Evolutionary conservation across 768 basidiomycete genomes (phyloP), one percentile per base, ranked within the genome.

Genomic region (Xerocomellus amylosporus): DNA sequence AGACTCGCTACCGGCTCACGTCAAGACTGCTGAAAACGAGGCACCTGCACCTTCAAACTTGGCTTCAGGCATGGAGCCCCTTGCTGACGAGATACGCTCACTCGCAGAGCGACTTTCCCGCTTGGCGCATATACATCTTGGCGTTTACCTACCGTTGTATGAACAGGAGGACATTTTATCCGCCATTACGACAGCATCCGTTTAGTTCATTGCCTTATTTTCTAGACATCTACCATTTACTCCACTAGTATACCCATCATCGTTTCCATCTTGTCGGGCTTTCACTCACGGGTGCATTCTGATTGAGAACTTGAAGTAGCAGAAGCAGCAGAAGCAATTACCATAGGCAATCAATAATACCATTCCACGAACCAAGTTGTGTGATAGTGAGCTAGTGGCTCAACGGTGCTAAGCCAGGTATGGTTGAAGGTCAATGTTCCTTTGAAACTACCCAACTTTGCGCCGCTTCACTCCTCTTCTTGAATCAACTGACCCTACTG

Each of bases 131-230:
- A 84, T 90, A 60, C 89, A 93, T 69, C 75, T 90, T 49, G 81
- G 84, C 58, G 84, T 88, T 48, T 92, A 89, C 69, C 74, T 88
- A 36, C 80, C 82, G n/a, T 68, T 91, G 52, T 93, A 93, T 72
- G 85, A 88, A 70, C 80, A 81, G 62, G 79, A 84, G 56, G 82
- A 79, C 58, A 51, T 66, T 59, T 50, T 64, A 53, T 68, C 68
- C 44, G 42, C 59, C 49, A 57, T 68, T 8, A 57, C 55, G 53
- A 56, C 37, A 19, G 33, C 55, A 59, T 56, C 59, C 33, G 4
- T 55, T 10, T 69, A 60, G 59, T 52, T 58, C 42, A 15, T 49
- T 46, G 44, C 48, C 43, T 61, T 55, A 50, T 58, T 51, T 55
- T 37, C 30, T 70, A 68, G 66, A 70, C 56, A 40, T 58, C 54